These are phyloP conservation scores for Paecilomyces dactylethromorphus DNA, from an alignment of 2,329 filamentous ascomycete species.

Conservation along the genomic window DNA sequence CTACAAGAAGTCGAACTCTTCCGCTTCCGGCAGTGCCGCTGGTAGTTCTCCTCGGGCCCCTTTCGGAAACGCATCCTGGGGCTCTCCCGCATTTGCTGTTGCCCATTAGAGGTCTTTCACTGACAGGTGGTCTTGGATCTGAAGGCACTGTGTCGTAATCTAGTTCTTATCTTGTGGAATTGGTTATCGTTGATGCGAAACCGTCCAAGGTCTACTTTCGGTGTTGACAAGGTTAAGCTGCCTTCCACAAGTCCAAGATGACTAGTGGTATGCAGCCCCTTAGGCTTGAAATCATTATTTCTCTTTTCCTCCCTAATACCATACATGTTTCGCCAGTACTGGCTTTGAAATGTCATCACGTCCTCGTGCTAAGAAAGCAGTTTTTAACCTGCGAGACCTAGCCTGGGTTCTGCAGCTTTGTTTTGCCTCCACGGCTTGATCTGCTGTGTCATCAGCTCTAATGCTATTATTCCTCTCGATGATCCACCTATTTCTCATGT, in stretches of 20 bases:
- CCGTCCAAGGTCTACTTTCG: conserved; percentile 28
- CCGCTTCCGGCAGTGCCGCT: conserved; percentile 15
- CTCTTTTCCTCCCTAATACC: not conserved
- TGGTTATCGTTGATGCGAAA: not conserved
- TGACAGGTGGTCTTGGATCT: not conserved
- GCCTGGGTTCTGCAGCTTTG: not conserved
- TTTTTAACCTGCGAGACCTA: not conserved
- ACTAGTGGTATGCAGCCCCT: not conserved
- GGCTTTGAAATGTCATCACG: not conserved
- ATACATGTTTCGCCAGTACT: not conserved
- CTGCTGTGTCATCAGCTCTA: not conserved
- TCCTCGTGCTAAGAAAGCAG: not conserved
- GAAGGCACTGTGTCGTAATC: not conserved
- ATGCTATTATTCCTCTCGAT: not conserved
- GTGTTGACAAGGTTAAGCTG: not conserved
- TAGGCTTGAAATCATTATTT: not conserved
- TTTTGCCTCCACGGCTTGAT: not conserved
- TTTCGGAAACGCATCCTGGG: conserved; percentile 22
- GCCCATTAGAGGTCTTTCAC: conserved; percentile 10
- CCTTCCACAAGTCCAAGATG: not conserved
- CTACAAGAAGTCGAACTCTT: conserved; percentile 20
- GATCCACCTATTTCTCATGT: not conserved
- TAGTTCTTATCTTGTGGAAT: not conserved
- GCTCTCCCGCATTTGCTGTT: conserved; percentile 15
- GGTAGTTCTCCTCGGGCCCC: conserved; percentile 18